Evolutionary conservation across 1,139 yeast species (phyloP), one percentile per base, ranked within the genome.

Genomic region (Geotrichum reessii): DNA sequence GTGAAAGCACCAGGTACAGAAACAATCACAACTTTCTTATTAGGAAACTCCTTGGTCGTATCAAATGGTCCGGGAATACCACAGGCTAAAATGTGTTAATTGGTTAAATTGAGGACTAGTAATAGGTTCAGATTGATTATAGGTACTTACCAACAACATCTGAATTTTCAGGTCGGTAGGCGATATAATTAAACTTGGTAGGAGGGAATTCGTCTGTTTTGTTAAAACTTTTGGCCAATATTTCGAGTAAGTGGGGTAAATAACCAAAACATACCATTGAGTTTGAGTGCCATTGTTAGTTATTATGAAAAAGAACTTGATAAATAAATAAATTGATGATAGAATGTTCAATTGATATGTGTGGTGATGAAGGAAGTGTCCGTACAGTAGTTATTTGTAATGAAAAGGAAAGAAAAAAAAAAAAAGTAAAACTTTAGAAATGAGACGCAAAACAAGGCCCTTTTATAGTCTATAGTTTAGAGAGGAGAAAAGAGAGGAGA

Each of bases 1-100:
- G 96, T 87, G 79, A 89, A 90, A 27, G 96, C 95, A 64, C 95
- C 96, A 63, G 96, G 96, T 28, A 88, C 95, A 60, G 89, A 81
- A 48, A 91, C 89, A 67, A 89, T 77, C 49, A 87, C 82, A 52
- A 87, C 79, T 64, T 79, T 81, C 72, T 79, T 79, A 63, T 78
- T 80, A 33, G 71, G 76, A 66, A 72, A 73, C 64, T 78, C 75
- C 69, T 76, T 76, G 61, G 77, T 75, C 61, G 84, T 76, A 65
- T 82, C 80, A 62, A 79, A 76, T 40, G 73, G 74, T 47, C 73
- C 69, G 53, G 91, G 91, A 52, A 73, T 73, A 54, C 82, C 81
- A 68, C 86, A 81, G 31, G 84, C 59, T 56, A 25, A n/a, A 17
- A 40, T 17, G 24, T 11, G 14, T 40, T 19, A 42, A 52, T 40